Base-by-base conservation (phyloP, 495 filamentous ascomycete genomes). In the Echria macrotheca region DNA sequence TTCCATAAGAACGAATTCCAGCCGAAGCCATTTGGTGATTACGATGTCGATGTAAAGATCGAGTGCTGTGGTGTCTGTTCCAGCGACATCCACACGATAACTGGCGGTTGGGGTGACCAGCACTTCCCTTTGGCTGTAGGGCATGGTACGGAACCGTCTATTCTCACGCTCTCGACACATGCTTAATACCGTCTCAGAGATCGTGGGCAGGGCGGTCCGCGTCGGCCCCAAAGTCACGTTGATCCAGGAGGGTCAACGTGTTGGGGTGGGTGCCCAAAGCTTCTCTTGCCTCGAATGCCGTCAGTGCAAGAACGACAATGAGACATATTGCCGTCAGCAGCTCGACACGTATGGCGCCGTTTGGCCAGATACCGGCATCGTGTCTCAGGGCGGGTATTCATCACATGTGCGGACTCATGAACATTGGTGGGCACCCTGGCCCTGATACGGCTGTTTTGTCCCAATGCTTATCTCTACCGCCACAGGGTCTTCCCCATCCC, bases 401-500 rank as follows among this genome's bases (percentile, higher is more conserved):
- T 74, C 69, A 9, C 76, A 79, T 48, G 66, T 78, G 21, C 63
- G 77, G 38, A 74, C 73, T 8, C 76, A 80, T 38, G 73, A 80
- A 58, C 72, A 77, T 49, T 78, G 75, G 74, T 70, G 53, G 12
- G 64, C 55, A 35, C 21, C 29, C 25, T 22, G 8, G 19, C 9
- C n/a, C 2, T 21, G 11, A 31, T 2, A 11, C 43, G 2, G 8
- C 28, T 45, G 8, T 5, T 10, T 5, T 0, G 3, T 32, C 36
- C 9, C 35, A 1, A 29, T 40, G 12, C 18, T 39, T 9, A 33
- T 24, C 18, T 21, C 40, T 10, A 19, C 47, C 50, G n/a, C 50
- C 21, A 21, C 35, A 73, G 69, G 68, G 76, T 78, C 19, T 91
- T 91, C 70, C 83, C 82, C 19, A 91, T 96, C 50, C 90, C 91